Conservation (phyloP, 2,329 filamentous ascomycete genomes). For the Xylaria sp. region DNA sequence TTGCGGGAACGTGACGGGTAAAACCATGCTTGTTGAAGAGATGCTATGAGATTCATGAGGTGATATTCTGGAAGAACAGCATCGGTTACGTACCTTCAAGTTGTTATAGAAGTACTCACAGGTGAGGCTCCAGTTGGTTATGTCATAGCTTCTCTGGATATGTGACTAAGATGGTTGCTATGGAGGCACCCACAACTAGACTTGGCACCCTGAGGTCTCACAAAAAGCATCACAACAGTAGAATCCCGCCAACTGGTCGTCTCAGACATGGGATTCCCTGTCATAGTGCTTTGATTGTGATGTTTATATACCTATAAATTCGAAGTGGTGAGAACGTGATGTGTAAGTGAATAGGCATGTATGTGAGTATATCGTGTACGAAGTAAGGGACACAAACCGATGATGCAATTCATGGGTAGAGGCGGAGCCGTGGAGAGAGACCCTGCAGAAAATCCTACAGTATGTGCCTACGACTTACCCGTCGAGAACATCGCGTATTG, state of each 20-base stretch:
- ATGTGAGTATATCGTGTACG: no score
- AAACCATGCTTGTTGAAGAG: not conserved
- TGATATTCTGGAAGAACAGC: no score
- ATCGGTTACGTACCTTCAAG: no score
- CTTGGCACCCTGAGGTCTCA: not conserved
- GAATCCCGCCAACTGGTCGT: no score
- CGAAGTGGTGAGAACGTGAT: no score
- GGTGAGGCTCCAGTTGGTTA: not conserved
- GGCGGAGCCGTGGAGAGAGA: not conserved
- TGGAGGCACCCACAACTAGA: not conserved
- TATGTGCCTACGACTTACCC: not conserved
- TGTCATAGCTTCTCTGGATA: not conserved
- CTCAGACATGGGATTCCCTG: no score
- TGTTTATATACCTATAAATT: not conserved
- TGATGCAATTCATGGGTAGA: not conserved
- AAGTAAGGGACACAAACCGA: no score
- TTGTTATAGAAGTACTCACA: no score
- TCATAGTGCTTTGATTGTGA: not conserved
- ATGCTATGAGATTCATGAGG: not conserved
- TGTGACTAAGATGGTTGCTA: no score
- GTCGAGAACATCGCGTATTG: not conserved
- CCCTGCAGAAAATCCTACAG: not conserved
- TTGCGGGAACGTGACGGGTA: not conserved
- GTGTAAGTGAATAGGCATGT: no score
- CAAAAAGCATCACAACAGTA: no score